Evolutionary conservation across 1,284 basidiomycete species (phyloP).

Genomic region (Cutaneotrichosporon cutaneum): DNA sequence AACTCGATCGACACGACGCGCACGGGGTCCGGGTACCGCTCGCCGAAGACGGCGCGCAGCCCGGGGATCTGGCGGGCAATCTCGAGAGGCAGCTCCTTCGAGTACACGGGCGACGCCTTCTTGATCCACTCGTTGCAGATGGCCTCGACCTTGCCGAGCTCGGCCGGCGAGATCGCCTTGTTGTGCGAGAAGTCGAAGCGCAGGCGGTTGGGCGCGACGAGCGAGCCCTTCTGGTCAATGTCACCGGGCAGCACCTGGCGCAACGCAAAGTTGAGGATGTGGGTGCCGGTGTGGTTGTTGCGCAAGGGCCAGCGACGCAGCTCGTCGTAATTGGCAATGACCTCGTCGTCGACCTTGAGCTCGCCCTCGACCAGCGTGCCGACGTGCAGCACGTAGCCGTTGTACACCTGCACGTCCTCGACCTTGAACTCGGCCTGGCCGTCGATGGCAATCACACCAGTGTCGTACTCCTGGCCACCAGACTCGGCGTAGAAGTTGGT

Average conservation of each 20-base stretch:
- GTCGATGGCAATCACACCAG: conserved; percentile 89
- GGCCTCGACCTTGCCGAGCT: conserved; percentile 78
- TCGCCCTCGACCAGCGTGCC: conserved; percentile 78
- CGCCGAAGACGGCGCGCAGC: conserved; percentile 93
- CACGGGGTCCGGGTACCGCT: conserved; percentile 96
- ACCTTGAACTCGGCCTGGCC: conserved; percentile 91
- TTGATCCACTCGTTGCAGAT: conserved; percentile 87
- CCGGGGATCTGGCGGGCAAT: conserved; percentile 86
- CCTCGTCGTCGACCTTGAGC: conserved; percentile 66
- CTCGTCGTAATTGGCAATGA: conserved; percentile 76
- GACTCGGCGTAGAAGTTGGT: conserved; percentile 99
- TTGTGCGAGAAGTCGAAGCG: conserved; percentile 99
- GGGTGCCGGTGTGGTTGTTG: conserved; percentile 98
- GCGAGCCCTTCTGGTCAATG: conserved; percentile 95
- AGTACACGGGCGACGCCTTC: conserved; percentile 81
- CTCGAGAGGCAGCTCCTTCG: conserved; percentile 80
- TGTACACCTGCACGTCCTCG: conserved; percentile 83
- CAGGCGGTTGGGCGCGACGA: conserved; percentile 91
- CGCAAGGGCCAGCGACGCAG: conserved; percentile 90
- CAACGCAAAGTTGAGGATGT: conserved; percentile 92
- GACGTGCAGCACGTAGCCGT: conserved; percentile 84
- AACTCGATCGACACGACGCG: conserved; percentile 89
- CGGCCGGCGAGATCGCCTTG: conserved; percentile 69
- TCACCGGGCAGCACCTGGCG: conserved; percentile 94
- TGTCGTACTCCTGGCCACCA: conserved; percentile 96